Conservation (phyloP, 805 yeast species). For the Jamesozyma piceae region DNA sequence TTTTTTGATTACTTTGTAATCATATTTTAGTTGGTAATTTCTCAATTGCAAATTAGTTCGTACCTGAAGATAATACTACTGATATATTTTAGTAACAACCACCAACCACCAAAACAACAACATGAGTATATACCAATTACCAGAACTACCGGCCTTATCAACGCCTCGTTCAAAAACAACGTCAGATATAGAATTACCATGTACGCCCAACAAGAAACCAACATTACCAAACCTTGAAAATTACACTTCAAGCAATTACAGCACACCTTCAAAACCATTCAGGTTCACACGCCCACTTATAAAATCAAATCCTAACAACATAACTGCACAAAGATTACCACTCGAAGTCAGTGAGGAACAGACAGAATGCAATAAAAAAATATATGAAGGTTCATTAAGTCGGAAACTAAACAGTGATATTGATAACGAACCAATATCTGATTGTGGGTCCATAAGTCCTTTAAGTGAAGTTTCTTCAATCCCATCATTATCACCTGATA, state of each 20-base stretch:
- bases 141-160: constrained; percentile 5
- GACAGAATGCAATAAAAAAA: background rate
- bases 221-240: background rate
- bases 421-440: constrained; percentile 11
- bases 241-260: background rate
- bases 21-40: background rate
- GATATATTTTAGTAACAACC: too few relatives aligned
- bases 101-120: too few relatives aligned
- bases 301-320: background rate
- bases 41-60: too few relatives aligned
- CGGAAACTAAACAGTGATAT: constrained; percentile 7
- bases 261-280: constrained; percentile 10
- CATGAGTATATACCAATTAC: background rate
- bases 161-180: constrained; percentile 12
- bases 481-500: constrained; percentile 13
- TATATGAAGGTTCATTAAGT: constrained; percentile 7
- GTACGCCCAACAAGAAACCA: constrained; percentile 9
- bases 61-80: too few relatives aligned
- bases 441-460: constrained; percentile 18
- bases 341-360: background rate
- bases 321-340: constrained; percentile 3
- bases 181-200: constrained; percentile 4
- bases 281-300: constrained; percentile 3
- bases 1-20: background rate
- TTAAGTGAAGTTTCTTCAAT: constrained; percentile 16